Conservation (phyloP, 2,329 filamentous ascomycete species). For the Cladosporium sp. region DNA sequence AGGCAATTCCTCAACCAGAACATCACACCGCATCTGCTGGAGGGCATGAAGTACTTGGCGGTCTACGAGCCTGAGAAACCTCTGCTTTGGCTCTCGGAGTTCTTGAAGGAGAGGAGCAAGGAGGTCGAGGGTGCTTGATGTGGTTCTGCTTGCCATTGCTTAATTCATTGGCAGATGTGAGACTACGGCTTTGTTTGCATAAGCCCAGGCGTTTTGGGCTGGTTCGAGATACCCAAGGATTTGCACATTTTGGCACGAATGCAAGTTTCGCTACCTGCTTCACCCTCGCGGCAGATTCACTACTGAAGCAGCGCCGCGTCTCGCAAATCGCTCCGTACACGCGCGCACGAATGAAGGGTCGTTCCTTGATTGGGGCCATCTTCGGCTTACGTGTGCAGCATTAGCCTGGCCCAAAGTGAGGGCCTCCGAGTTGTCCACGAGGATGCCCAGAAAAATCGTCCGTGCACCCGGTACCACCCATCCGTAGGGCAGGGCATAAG, state of each 20-base stretch:
- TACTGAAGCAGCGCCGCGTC: too few relatives aligned
- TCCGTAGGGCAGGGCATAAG: too few relatives aligned
- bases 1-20: conserved; percentile 45
- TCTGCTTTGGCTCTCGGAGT: conserved; percentile 43
- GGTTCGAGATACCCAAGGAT: conserved; percentile 7
- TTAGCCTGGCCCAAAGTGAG: too few relatives aligned
- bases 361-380: too few relatives aligned
- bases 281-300: not conserved
- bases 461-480: too few relatives aligned
- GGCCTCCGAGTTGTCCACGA: too few relatives aligned
- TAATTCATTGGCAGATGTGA: not conserved
- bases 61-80: conserved; percentile 48
- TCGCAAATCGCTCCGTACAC: not conserved
- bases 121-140: conserved; percentile 39
- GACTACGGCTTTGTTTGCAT: not conserved
- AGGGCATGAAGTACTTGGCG: conserved; percentile 47
- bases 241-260: conserved; percentile 1
- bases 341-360: not conserved
- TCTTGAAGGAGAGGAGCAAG: conserved; percentile 40
- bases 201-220: conserved; percentile 4
- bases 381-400: too few relatives aligned
- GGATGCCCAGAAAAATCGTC: too few relatives aligned
- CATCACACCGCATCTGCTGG: conserved; percentile 45
- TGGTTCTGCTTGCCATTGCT: not conserved
- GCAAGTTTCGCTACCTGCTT: not conserved